Evolutionary conservation across 371 early-diverging fungal genomes (phyloP).

Genomic region (Lichtheimia corymbifera): DNA sequence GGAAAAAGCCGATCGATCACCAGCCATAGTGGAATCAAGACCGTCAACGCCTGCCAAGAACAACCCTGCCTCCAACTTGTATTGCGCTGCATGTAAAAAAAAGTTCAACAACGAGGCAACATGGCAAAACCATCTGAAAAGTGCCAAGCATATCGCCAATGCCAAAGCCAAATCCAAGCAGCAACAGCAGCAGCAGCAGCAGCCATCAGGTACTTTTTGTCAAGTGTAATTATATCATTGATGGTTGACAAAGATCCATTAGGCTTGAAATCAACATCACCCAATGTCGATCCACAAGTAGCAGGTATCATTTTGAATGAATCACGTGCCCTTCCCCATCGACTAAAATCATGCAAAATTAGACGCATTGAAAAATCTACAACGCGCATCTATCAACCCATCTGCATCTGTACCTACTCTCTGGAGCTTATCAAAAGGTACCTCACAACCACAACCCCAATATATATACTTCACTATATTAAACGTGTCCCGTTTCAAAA

Average conservation of each 20-base stretch:
- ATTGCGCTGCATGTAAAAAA: slow-evolving; percentile 45
- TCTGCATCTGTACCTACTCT: slow-evolving; percentile 12
- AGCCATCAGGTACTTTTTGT: too few relatives aligned
- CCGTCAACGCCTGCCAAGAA: background rate
- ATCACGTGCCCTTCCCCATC: too few relatives aligned
- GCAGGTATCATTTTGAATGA: too few relatives aligned
- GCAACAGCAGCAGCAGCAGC: background rate
- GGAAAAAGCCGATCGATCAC: slow-evolving; percentile 6
- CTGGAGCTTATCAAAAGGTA: slow-evolving; percentile 28
- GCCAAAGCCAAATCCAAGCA: slow-evolving; percentile 26
- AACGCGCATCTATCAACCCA: slow-evolving; percentile 13
- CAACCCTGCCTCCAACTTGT: slow-evolving; percentile 15
- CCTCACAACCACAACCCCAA: background rate
- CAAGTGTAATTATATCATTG: too few relatives aligned
- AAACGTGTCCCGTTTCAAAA: slow-evolving; percentile 1
- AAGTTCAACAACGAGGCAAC: slow-evolving; percentile 45
- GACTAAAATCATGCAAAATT: background rate
- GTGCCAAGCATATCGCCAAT: slow-evolving; percentile 47
- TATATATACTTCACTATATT: background rate
- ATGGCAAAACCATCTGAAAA: slow-evolving; percentile 39
- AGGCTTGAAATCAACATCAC: too few relatives aligned
- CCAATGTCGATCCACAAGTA: too few relatives aligned
- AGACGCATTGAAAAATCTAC: background rate
- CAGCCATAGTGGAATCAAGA: background rate
- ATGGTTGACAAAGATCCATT: too few relatives aligned